phyloP scores from a whole-genome alignment of 2,329 filamentous ascomycete species.

The Amphichorda felina region DNA sequence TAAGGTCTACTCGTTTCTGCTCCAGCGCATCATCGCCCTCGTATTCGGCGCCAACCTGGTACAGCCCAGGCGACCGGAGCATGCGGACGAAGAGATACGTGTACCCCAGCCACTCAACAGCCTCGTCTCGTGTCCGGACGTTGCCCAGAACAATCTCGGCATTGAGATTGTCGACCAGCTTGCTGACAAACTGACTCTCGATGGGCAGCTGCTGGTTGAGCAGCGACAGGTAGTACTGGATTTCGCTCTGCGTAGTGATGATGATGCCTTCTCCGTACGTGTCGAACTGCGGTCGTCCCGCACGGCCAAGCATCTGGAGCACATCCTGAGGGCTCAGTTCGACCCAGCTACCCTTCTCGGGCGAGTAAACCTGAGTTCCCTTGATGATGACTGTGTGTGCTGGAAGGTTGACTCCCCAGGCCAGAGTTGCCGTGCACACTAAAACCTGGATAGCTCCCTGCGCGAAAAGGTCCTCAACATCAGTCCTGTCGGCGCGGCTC shows the following conservation, averaged over 20 bases:
- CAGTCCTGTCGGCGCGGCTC: constrained; percentile 86
- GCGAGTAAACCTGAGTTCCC: constrained; percentile 94
- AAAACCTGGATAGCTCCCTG: constrained; percentile 89
- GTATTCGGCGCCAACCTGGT: constrained; percentile 93
- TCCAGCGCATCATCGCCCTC: constrained; percentile 84
- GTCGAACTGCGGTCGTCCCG: constrained; percentile 90
- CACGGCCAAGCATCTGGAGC: constrained; percentile 95
- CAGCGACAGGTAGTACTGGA: constrained; percentile 93
- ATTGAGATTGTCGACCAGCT: constrained; percentile 89
- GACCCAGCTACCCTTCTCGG: constrained; percentile 97
- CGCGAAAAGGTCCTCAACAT: constrained; percentile 89
- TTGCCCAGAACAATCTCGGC: constrained; percentile 94
- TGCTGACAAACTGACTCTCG: constrained; percentile 89
- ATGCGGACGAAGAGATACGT: constrained; percentile 97
- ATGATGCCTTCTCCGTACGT: constrained; percentile 98
- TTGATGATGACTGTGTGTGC: constrained; percentile 99
- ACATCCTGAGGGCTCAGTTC: constrained; percentile 96
- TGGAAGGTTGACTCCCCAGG: constrained; percentile 97
- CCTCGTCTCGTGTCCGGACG: constrained; percentile 81
- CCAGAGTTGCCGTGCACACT: constrained; percentile 93
- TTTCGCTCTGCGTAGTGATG: constrained; percentile 88
- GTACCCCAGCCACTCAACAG: constrained; percentile 98
- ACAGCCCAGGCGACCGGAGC: constrained; percentile 87
- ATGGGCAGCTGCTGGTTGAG: constrained; percentile 97
- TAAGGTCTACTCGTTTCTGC: constrained; percentile 93